These are phyloP conservation scores for Didymella segeticola DNA, from an alignment of 2,329 filamentous ascomycete genomes.

Conservation along the genomic window DNA sequence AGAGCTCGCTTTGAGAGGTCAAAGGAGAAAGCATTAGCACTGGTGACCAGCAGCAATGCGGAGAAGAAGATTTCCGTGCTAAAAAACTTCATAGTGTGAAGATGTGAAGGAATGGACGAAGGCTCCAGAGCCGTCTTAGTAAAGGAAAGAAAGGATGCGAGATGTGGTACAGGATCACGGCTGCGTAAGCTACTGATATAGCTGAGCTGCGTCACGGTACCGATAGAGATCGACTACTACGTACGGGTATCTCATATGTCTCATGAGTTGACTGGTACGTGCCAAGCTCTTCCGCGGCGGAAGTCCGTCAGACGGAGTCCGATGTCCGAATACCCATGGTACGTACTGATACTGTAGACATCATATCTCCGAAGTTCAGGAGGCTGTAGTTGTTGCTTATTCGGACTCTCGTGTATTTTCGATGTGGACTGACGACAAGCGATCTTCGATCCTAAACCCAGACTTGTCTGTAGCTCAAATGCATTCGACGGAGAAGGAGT, in stretches of 20 bases:
- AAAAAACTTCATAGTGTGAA: slow-evolving; percentile 13
- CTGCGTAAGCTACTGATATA: slow-evolving; percentile 1
- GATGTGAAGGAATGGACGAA: slow-evolving; percentile 14
- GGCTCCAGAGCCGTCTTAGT: slow-evolving; percentile 11
- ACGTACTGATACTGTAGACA: background rate
- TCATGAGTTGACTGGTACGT: background rate
- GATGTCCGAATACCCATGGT: background rate
- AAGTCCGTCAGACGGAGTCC: slow-evolving; percentile 8
- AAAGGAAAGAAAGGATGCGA: background rate
- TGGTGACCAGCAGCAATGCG: slow-evolving; percentile 9
- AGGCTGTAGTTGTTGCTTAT: background rate
- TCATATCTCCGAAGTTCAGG: background rate
- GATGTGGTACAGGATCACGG: background rate
- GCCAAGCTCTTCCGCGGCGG: background rate
- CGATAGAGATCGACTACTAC: background rate
- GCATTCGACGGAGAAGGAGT: no score
- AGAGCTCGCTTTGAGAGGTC: slow-evolving; percentile 15
- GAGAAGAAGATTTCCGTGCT: slow-evolving; percentile 1
- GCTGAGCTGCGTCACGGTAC: background rate
- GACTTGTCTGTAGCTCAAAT: background rate
- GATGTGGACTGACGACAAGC: background rate
- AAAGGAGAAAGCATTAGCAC: slow-evolving; percentile 9
- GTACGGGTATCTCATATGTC: background rate
- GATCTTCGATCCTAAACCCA: no score
- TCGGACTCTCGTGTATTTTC: no score